Evolutionary conservation across 495 filamentous ascomycete genomes (phyloP).

Genomic region (Durotheca rogersii): DNA sequence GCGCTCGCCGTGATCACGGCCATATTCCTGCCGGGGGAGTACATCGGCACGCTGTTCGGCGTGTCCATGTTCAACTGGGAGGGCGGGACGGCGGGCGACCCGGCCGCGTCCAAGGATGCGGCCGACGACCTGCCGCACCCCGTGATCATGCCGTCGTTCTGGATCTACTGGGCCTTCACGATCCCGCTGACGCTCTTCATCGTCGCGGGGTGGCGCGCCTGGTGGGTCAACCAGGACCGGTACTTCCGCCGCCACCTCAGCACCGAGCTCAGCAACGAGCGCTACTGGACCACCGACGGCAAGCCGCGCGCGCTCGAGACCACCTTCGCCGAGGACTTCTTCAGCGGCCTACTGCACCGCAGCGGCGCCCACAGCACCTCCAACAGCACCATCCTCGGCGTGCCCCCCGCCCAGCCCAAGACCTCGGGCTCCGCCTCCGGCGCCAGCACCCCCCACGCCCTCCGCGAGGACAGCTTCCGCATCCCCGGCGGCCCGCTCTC

Average conservation of each 20-base stretch:
- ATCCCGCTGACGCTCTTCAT: conserved; percentile 37
- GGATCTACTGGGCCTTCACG: conserved; percentile 40
- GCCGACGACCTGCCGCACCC: conserved; percentile 21
- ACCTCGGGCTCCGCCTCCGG: neutral
- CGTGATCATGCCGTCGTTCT: conserved; percentile 35
- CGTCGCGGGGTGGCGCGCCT: conserved; percentile 34
- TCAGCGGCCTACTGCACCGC: conserved; percentile 28
- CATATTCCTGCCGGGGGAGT: conserved; percentile 39
- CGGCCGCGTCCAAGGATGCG: conserved; percentile 22
- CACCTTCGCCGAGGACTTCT: conserved; percentile 38
- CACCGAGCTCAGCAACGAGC: conserved; percentile 37
- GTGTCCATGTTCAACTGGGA: conserved; percentile 39
- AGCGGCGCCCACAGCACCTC: conserved; percentile 27
- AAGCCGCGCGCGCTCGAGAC: conserved; percentile 35
- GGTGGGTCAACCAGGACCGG: conserved; percentile 41
- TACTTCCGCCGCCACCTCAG: conserved; percentile 37
- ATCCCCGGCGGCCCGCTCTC: too few relatives aligned
- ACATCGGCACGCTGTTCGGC: conserved; percentile 39
- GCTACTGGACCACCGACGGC: conserved; percentile 39
- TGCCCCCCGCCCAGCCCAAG: conserved; percentile 2
- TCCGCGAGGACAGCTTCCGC: too few relatives aligned
- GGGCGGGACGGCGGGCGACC: conserved; percentile 30
- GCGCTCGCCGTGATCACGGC: conserved; percentile 39
- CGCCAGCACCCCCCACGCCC: neutral
- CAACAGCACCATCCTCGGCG: conserved; percentile 30